Percentiles rank a stretch among this genome's conserved stretches.
Evolutionary conservation across 805 yeast species (phyloP).

Genomic region (Myxozyma udenii): DNA sequence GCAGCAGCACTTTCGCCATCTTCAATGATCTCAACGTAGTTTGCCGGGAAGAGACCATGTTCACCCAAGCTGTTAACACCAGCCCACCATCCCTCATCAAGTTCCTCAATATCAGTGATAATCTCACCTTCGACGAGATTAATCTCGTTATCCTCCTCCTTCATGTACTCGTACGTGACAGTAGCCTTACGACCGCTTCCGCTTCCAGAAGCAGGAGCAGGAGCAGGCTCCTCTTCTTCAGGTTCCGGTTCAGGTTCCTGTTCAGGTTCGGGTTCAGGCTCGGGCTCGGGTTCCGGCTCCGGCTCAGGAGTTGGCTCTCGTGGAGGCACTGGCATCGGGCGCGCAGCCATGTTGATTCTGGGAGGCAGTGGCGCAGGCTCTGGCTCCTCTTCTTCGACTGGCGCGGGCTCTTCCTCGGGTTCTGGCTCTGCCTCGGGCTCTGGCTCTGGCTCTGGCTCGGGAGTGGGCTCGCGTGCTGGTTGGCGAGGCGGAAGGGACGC

Average conservation of each 20-base stretch:
- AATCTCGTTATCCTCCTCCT: slow-evolving; percentile 75
- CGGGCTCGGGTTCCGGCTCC: slow-evolving; percentile 23
- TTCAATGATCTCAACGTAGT: slow-evolving; percentile 60
- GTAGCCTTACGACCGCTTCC: slow-evolving; percentile 49
- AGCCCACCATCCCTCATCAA: slow-evolving; percentile 86
- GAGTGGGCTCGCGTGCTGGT: slow-evolving; percentile 30
- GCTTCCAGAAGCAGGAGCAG: slow-evolving; percentile 8
- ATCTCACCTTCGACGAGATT: slow-evolving; percentile 63
- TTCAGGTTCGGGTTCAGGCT: slow-evolving; percentile 16
- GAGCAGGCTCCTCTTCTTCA: slow-evolving; percentile 22
- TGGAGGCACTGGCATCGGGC: slow-evolving; percentile 2
- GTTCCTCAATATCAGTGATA: slow-evolving; percentile 62
- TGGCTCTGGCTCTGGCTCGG: slow-evolving; percentile 22
- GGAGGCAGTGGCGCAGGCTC: slow-evolving; percentile 8
- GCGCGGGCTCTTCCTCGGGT: slow-evolving; percentile 17
- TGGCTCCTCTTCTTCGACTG: slow-evolving; percentile 6
- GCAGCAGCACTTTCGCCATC: slow-evolving; percentile 33
- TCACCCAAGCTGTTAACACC: slow-evolving; percentile 74
- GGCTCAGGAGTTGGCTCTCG: slow-evolving; percentile 16
- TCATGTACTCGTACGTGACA: slow-evolving; percentile 77
- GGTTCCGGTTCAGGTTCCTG: slow-evolving; percentile 26
- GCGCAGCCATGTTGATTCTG: slow-evolving; percentile 3
- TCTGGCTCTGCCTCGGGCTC: slow-evolving; percentile 5
- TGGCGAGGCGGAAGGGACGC: slow-evolving; percentile 19
- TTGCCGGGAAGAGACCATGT: slow-evolving; percentile 82